Conservation (phyloP, 2,329 filamentous ascomycete genomes). For the Botrytis galanthina region DNA sequence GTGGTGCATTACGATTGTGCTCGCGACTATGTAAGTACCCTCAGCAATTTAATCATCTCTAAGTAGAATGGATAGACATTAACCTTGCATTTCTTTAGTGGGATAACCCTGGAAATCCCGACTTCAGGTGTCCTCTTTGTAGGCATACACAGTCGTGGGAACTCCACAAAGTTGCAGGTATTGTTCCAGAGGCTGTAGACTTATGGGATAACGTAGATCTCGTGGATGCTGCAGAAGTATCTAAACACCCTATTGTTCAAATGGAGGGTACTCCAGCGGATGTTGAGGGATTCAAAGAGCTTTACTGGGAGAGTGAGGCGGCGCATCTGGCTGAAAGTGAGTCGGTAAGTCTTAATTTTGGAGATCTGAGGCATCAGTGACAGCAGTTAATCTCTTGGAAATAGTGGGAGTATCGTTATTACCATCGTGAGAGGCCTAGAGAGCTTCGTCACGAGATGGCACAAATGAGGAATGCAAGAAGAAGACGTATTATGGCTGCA, state of each 20-base stretch:
- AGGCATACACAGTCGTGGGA: not conserved
- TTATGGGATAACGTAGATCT: slow-evolving; percentile 24
- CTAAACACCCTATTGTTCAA: not conserved
- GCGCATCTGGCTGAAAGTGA: not conserved
- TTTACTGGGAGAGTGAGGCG: slow-evolving; percentile 4
- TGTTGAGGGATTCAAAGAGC: not conserved
- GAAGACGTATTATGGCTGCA: not conserved
- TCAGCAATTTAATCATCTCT: not conserved
- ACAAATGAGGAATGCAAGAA: slow-evolving; percentile 14
- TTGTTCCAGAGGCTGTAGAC: slow-evolving; percentile 20
- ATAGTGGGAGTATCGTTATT: not conserved
- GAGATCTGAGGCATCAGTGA: not conserved
- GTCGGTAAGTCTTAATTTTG: not conserved
- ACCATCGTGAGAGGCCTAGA: not conserved
- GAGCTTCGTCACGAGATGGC: slow-evolving; percentile 1
- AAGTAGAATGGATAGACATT: not conserved
- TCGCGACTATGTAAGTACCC: not conserved
- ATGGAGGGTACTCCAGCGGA: not conserved
- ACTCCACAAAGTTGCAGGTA: slow-evolving; percentile 17
- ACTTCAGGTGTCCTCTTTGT: slow-evolving; percentile 21
- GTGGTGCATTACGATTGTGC: slow-evolving; percentile 24
- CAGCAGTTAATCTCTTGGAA: not conserved
- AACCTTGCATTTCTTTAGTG: not conserved
- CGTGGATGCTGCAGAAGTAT: not conserved
- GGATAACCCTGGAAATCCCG: slow-evolving; percentile 18